These are phyloP conservation scores for Verbascum thapsus DNA, from an alignment of 257 asterid species.

Conservation along the genomic window DNA sequence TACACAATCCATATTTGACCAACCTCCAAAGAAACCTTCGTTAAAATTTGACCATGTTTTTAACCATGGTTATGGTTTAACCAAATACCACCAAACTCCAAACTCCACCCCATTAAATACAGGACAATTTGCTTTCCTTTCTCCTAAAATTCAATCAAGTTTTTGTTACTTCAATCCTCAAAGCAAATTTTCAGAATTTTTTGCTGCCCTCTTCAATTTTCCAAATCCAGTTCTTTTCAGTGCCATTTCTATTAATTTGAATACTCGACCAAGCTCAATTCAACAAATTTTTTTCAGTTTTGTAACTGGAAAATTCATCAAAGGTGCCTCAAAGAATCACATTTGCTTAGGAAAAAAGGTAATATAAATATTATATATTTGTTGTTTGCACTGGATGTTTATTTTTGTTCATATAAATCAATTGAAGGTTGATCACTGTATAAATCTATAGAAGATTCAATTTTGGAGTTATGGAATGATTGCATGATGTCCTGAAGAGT, in stretches of 20 bases:
- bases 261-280: slow-evolving; percentile 23
- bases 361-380: neutral
- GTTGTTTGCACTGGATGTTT: slow-evolving; percentile 24
- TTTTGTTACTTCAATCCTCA: slow-evolving; percentile 10
- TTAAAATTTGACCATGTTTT: slow-evolving; percentile 21
- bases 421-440: slow-evolving; percentile 21
- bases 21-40: too few species aligned
- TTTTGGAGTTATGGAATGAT: neutral
- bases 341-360: slow-evolving; percentile 29
- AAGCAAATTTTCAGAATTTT: neutral
- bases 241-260: slow-evolving; percentile 21
- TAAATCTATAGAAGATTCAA: slow-evolving; percentile 22
- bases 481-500: slow-evolving; percentile 39
- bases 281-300: neutral
- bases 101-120: slow-evolving; percentile 29
- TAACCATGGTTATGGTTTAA: slow-evolving; percentile 37
- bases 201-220: slow-evolving; percentile 16
- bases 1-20: slow-evolving; percentile 13
- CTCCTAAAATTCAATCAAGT: slow-evolving; percentile 7
- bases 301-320: slow-evolving; percentile 20
- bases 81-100: slow-evolving; percentile 28
- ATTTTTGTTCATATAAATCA: neutral
- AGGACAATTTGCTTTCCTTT: slow-evolving; percentile 24
- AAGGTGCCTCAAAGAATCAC: slow-evolving; percentile 24
- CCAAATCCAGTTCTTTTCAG: slow-evolving; percentile 19